These are phyloP conservation scores for Dipteronia dyeriana DNA, from an alignment of 345 rosid species.

Conservation along the genomic window DNA sequence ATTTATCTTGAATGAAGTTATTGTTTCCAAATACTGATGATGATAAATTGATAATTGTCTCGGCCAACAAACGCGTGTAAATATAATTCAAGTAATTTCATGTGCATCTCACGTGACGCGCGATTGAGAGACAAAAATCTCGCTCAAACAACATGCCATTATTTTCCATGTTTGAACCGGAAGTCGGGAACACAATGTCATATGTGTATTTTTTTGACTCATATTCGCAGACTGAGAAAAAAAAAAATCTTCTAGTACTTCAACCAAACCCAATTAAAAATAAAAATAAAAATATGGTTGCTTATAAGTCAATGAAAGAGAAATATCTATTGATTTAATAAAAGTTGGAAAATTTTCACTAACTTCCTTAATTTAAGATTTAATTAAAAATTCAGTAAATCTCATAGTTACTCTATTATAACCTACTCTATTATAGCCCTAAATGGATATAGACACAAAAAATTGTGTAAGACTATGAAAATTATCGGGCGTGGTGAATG, in stretches of 20 bases:
- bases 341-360: not conserved
- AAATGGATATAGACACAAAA: no score
- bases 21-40: not conserved
- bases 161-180: conserved; percentile 25
- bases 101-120: conserved; percentile 26
- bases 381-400: no score
- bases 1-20: not conserved
- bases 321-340: not conserved
- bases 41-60: not conserved
- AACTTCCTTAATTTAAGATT: not conserved
- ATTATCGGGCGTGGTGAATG: no score
- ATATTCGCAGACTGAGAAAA: no score
- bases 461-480: no score
- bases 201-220: conserved; percentile 21
- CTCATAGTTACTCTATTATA: no score
- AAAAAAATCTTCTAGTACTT: not conserved
- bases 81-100: conserved; percentile 11
- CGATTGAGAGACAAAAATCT: conserved; percentile 2
- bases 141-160: conserved; percentile 31
- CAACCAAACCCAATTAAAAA: conserved; percentile 5
- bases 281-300: not conserved
- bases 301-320: conserved; percentile 4
- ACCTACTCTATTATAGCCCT: no score
- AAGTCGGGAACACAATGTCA: not conserved
- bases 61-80: no score